Percentiles rank a stretch among this genome's conserved stretches.
phyloP scores from a whole-genome alignment of 1,284 basidiomycete species.

The Microbotryum intermedium region DNA sequence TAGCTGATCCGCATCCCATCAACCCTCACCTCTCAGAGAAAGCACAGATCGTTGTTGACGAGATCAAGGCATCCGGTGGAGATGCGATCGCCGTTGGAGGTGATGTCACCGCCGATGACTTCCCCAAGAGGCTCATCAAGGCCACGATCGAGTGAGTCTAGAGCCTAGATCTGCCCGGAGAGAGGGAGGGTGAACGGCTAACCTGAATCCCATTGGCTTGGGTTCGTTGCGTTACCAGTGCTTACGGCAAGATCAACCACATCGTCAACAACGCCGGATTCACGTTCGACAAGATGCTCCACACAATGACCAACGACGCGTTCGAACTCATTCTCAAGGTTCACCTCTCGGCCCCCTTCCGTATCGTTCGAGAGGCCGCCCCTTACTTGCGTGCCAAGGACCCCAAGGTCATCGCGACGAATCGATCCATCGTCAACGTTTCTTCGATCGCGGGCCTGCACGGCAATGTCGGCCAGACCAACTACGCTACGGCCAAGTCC shows the following conservation, averaged over 20 bases:
- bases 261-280: constrained; percentile 62
- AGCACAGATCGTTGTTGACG: constrained; percentile 56
- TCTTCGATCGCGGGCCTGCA: constrained; percentile 68
- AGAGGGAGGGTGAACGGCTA: neutral
- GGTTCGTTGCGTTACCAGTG: constrained; percentile 42
- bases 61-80: constrained; percentile 65
- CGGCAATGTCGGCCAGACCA: constrained; percentile 74
- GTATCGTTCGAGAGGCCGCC: constrained; percentile 70
- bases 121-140: constrained; percentile 66
- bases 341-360: constrained; percentile 73
- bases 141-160: constrained; percentile 61
- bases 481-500: constrained; percentile 55
- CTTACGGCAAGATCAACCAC: constrained; percentile 73
- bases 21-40: constrained; percentile 50
- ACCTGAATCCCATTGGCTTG: neutral
- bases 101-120: constrained; percentile 70
- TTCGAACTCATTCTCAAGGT: constrained; percentile 75
- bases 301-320: constrained; percentile 72
- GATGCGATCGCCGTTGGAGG: constrained; percentile 62
- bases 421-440: constrained; percentile 61
- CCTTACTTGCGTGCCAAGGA: constrained; percentile 76
- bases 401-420: constrained; percentile 45
- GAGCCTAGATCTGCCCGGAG: constrained; percentile 4
- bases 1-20: neutral
- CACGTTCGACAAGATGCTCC: constrained; percentile 61